Percentiles rank a stretch among this genome's conserved stretches.
Evolutionary conservation across 23 red algal genomes (phyloP).

Genomic region (Gracilaria caudata): DNA sequence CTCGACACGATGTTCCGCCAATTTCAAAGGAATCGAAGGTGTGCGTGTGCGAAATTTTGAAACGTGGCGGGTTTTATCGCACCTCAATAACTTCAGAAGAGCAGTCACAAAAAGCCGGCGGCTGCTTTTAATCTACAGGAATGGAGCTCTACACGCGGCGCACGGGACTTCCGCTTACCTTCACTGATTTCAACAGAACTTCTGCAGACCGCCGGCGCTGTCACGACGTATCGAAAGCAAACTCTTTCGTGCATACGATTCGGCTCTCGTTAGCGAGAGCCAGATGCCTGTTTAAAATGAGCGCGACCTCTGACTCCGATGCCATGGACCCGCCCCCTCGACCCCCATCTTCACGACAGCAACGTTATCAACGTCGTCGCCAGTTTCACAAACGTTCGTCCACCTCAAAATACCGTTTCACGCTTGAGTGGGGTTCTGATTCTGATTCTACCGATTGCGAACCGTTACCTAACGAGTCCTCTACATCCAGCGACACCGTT

Average conservation of each 20-base stretch:
- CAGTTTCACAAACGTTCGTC: neutral
- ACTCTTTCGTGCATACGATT: neutral
- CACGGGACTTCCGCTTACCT: neutral
- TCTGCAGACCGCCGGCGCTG: neutral
- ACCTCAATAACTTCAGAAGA: too few relatives aligned
- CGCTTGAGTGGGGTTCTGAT: slow-evolving; percentile 28
- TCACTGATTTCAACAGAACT: slow-evolving; percentile 14
- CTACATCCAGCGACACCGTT: too few relatives aligned
- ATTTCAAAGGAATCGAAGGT: too few relatives aligned
- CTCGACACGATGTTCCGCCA: neutral
- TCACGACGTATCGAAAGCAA: neutral
- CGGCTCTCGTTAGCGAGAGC: slow-evolving; percentile 10
- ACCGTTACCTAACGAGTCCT: neutral
- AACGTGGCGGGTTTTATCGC: neutral
- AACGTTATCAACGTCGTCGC: slow-evolving; percentile 1
- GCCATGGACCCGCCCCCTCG: neutral
- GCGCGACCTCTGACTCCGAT: neutral
- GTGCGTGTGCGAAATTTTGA: neutral
- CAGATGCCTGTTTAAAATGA: neutral
- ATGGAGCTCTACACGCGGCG: neutral
- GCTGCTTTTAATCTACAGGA: too few relatives aligned
- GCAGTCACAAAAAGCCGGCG: too few relatives aligned
- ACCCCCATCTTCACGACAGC: neutral
- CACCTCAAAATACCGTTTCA: neutral
- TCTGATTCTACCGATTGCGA: slow-evolving; percentile 17